A percentile compares a stretch with the other conserved stretches of the same genome.
Conservation (phyloP, 768 basidiomycete genomes). For the Mycena rosella region DNA sequence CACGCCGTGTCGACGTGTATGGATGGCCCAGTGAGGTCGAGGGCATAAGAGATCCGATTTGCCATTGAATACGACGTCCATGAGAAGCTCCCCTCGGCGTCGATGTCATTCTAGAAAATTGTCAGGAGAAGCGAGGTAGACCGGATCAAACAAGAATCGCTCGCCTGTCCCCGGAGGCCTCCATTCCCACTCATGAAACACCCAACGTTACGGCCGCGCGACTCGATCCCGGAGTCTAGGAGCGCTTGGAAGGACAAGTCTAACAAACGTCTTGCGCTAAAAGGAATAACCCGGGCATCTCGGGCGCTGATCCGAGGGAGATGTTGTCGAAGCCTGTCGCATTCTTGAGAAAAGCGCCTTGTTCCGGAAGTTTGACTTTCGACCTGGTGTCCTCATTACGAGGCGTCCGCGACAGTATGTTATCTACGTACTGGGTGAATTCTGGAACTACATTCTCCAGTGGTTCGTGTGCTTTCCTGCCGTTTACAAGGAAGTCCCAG, state of each 20-base stretch:
- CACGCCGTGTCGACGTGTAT: slow-evolving; percentile 55
- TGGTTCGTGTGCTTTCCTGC: slow-evolving; percentile 24
- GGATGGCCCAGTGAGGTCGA: slow-evolving; percentile 49
- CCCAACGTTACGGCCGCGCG: slow-evolving; percentile 26
- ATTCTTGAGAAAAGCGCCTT: slow-evolving; percentile 26
- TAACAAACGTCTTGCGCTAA: slow-evolving; percentile 24
- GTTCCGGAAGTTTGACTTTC: slow-evolving; percentile 19
- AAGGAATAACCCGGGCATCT: slow-evolving; percentile 28
- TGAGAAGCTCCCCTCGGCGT: slow-evolving; percentile 28
- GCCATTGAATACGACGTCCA: slow-evolving; percentile 42
- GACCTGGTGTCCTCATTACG: slow-evolving; percentile 5
- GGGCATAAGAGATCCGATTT: slow-evolving; percentile 48
- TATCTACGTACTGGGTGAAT: slow-evolving; percentile 10
- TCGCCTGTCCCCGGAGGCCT: neutral
- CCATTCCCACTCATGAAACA: slow-evolving; percentile 29
- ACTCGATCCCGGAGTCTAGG: slow-evolving; percentile 28
- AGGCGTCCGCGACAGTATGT: neutral
- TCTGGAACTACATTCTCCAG: slow-evolving; percentile 19
- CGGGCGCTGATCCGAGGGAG: slow-evolving; percentile 23
- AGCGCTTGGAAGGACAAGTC: slow-evolving; percentile 27
- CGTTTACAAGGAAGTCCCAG: slow-evolving; percentile 23
- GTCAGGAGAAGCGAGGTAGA: neutral
- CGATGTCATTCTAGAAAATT: neutral
- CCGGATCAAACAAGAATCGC: neutral
- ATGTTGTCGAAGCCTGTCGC: slow-evolving; percentile 26